These are phyloP conservation scores for Coniella vitis DNA, from an alignment of 2,329 filamentous ascomycete genomes.

Conservation along the genomic window DNA sequence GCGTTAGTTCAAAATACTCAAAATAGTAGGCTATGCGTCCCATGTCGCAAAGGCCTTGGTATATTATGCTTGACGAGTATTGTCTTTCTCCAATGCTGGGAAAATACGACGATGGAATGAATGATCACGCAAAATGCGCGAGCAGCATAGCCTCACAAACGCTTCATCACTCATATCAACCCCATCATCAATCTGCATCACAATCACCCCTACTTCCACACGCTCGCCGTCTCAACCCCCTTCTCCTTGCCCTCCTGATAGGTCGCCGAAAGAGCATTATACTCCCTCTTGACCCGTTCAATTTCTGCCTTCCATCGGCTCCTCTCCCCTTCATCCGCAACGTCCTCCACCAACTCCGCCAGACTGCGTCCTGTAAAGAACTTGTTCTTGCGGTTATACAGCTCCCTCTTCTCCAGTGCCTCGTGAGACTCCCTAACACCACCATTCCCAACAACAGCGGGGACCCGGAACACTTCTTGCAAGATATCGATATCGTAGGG, in stretches of 20 bases:
- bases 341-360: constrained; percentile 30
- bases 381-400: constrained; percentile 51
- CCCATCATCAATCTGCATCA: no score
- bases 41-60: no score
- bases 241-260: constrained; percentile 42
- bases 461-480: constrained; percentile 47
- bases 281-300: constrained; percentile 40
- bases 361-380: constrained; percentile 44
- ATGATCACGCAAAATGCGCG: no score
- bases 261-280: constrained; percentile 37
- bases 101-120: no score
- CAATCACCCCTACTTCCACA: constrained; percentile 34
- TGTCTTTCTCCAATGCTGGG: no score
- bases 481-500: constrained; percentile 53
- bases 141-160: no score
- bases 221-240: constrained; percentile 37
- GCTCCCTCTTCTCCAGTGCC: constrained; percentile 29
- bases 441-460: constrained; percentile 24
- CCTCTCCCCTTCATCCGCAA: constrained; percentile 30
- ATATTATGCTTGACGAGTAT: no score
- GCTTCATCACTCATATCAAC: no score
- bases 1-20: no score
- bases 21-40: no score
- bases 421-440: constrained; percentile 28
- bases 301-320: constrained; percentile 33